phyloP scores from a whole-genome alignment of 139 green algal genomes.

The Eudorina sp. region DNA sequence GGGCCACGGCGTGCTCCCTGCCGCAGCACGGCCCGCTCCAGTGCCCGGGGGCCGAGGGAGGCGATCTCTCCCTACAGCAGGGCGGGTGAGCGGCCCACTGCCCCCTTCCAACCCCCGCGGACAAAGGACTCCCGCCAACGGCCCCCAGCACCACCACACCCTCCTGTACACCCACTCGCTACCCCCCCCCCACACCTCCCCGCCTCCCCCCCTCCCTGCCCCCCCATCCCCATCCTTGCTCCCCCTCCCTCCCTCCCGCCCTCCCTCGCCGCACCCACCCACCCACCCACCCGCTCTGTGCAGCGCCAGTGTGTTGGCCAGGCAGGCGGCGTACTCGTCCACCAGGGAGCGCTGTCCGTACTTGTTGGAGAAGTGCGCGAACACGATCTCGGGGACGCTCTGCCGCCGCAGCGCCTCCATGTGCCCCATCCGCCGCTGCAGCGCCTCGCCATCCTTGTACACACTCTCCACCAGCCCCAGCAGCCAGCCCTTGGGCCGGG shows the following conservation, averaged over 20 bases:
- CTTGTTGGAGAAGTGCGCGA: slow-evolving; percentile 75
- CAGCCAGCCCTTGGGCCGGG: slow-evolving; percentile 70
- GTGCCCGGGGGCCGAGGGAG: no score
- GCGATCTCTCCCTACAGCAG: no score
- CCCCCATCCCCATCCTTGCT: not conserved
- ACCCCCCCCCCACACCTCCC: not conserved
- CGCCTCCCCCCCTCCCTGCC: not conserved
- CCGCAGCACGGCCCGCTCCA: no score
- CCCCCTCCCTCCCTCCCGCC: not conserved
- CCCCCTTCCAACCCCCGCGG: no score
- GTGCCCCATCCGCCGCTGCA: slow-evolving; percentile 55
- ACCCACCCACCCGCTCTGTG: slow-evolving; percentile 30
- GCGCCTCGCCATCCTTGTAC: slow-evolving; percentile 68
- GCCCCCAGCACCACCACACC: no score
- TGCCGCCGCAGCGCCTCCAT: slow-evolving; percentile 60
- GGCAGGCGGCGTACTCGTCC: slow-evolving; percentile 65
- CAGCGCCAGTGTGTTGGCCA: slow-evolving; percentile 69
- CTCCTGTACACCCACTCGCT: no score
- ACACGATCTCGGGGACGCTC: slow-evolving; percentile 68
- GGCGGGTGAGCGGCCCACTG: no score
- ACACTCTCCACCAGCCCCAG: slow-evolving; percentile 65
- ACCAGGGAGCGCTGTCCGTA: slow-evolving; percentile 63
- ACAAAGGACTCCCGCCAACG: no score
- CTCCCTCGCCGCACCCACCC: not conserved
- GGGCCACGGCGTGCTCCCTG: no score